Evolutionary conservation across 1,139 yeast genomes (phyloP).

Genomic region (Pichia sp.): DNA sequence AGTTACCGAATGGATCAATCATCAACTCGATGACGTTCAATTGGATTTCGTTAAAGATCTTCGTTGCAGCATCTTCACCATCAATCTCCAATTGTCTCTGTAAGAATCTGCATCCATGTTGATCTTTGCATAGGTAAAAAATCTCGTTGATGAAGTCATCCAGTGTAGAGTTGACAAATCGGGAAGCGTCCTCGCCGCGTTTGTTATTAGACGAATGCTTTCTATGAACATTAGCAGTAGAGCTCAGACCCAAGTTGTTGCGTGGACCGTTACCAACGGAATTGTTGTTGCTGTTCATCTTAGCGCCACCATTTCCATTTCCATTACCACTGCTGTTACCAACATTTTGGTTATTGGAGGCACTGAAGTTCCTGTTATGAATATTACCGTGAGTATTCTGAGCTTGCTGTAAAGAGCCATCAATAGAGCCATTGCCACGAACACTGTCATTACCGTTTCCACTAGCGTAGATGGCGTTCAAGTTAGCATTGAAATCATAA

Average conservation of each 20-base stretch:
- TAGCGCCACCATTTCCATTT: slow-evolving; percentile 3
- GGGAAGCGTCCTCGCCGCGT: slow-evolving; percentile 37
- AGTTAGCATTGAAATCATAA: background rate
- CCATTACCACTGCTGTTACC: slow-evolving; percentile 2
- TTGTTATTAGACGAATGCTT: slow-evolving; percentile 28
- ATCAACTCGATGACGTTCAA: slow-evolving; percentile 77
- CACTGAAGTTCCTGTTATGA: background rate
- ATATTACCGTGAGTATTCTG: background rate
- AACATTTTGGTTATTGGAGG: too few species aligned
- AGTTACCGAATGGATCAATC: slow-evolving; percentile 98
- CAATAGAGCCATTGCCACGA: background rate
- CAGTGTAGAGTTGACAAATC: slow-evolving; percentile 36
- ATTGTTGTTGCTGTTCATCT: slow-evolving; percentile 4
- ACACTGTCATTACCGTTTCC: background rate
- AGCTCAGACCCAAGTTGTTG: slow-evolving; percentile 18
- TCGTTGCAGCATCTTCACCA: slow-evolving; percentile 42
- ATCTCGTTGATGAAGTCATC: slow-evolving; percentile 50
- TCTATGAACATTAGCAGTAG: slow-evolving; percentile 29
- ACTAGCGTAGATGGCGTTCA: background rate
- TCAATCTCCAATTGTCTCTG: slow-evolving; percentile 45
- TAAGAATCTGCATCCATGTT: slow-evolving; percentile 55
- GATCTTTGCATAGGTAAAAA: slow-evolving; percentile 49
- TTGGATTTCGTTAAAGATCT: slow-evolving; percentile 76
- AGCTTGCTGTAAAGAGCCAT: too few species aligned
- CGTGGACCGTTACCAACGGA: background rate